Evolutionary conservation across 192 early-diverging fungal species (phyloP), one percentile per base, ranked within the genome.

Genomic region (Coemansia umbellata): DNA sequence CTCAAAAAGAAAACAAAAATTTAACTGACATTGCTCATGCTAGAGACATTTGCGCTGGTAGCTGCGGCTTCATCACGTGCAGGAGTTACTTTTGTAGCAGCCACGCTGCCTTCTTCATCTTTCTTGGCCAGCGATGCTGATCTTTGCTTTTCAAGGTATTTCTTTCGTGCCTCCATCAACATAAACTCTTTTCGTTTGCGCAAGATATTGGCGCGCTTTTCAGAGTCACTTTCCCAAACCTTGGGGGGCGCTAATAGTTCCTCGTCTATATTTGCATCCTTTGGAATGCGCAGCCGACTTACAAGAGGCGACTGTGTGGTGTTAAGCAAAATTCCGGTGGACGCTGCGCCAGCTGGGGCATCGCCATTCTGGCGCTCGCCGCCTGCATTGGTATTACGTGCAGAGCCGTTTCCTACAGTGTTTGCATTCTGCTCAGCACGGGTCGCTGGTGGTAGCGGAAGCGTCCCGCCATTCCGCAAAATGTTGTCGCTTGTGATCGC

Each of bases 401-500:
- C 49, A 13, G 22, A n/a, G 24, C 32, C 32, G 17, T 33, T 35
- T 17, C 48, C 41, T 19, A 23, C 41, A 4, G 22, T 8, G 37
- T 33, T 30, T 21, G 51, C 22, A 22, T 32, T 39, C 37, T 63
- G 66, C 18, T 58, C 66, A 1, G 59, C 47, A 3, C 47, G 52
- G 11, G 55, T 55, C 30, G 61, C 53, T 7, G 63, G 64, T 11
- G 71, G 70, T 14, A 66, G 33, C 28, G 70, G 70, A 23, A 74
- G 60, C 17, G 63, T 55, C 22, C 71, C 71, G 1, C 64, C 83
- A 26, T 90, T 80, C 24, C 82, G 79, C 24, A 91, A 70, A 37
- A 88, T 87, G 62, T 90, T 89, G 52, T 93, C 89, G 47, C 85
- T 86, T 15, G 89, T 91, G 42, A 82, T 77, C 39, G 88, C 85